Conservation (phyloP, 805 yeast species). For the Torulaspora franciscae region DNA sequence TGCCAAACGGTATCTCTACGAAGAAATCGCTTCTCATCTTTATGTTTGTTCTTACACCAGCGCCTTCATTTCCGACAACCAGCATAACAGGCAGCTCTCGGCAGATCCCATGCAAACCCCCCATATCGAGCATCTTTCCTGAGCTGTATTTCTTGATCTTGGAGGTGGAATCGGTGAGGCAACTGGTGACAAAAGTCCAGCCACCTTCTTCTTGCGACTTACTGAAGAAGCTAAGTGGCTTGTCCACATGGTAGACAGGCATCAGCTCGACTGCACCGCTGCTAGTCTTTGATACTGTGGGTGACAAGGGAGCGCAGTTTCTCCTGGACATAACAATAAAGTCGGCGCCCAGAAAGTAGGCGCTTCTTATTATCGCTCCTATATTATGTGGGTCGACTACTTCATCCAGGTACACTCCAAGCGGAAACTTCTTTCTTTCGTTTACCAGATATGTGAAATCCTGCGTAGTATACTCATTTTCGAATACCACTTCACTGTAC, state of each 20-base stretch:
- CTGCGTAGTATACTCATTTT: conserved; percentile 17
- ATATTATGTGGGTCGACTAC: conserved; percentile 82
- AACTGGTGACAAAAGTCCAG: conserved; percentile 70
- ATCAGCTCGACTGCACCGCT: conserved; percentile 80
- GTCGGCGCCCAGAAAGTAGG: conserved; percentile 79
- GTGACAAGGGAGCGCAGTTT: conserved; percentile 70
- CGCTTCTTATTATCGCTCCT: conserved; percentile 78
- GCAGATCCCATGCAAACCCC: conserved; percentile 43
- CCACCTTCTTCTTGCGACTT: conserved; percentile 47
- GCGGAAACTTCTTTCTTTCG: conserved; percentile 43
- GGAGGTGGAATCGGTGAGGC: conserved; percentile 37
- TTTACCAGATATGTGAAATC: conserved; percentile 29
- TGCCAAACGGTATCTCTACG: conserved; percentile 35
- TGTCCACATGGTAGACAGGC: conserved; percentile 52
- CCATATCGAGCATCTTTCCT: conserved; percentile 37
- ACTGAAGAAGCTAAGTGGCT: conserved; percentile 60
- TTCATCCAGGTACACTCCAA: conserved; percentile 74
- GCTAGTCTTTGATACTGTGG: conserved; percentile 73
- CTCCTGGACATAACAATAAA: conserved; percentile 64
- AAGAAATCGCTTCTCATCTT: conserved; percentile 50
- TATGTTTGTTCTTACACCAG: conserved; percentile 68
- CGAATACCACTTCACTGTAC: conserved; percentile 26
- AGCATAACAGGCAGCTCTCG: conserved; percentile 56
- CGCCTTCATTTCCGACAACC: conserved; percentile 82
- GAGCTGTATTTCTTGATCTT: conserved; percentile 33